Evolutionary conservation across 441 rosid species (phyloP).

Genomic region (Populus hybrid): DNA sequence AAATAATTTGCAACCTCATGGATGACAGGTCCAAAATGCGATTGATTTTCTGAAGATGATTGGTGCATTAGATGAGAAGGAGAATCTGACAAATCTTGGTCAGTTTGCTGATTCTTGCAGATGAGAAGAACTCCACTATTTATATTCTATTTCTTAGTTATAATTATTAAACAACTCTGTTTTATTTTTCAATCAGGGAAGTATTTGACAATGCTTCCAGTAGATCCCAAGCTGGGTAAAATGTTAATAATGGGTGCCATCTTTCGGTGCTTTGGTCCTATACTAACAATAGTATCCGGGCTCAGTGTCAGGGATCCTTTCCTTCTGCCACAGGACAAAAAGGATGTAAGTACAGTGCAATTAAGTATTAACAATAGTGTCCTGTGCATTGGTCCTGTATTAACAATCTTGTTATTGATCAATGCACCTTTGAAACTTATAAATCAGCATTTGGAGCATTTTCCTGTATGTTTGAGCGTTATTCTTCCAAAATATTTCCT

Average conservation of each 20-base stretch:
- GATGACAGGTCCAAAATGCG: constrained; percentile 90
- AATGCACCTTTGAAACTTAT: background rate
- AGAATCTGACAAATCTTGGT: constrained; percentile 95
- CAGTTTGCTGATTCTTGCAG: constrained; percentile 32
- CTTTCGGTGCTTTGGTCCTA: constrained; percentile 90
- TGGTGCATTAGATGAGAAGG: constrained; percentile 87
- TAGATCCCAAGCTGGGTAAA: constrained; percentile 99
- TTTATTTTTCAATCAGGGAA: constrained; percentile 45
- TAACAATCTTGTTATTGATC: background rate
- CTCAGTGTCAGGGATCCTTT: constrained; percentile 99
- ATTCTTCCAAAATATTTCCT: background rate
- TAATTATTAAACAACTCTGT: too few species aligned
- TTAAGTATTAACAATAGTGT: background rate
- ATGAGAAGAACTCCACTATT: constrained; percentile 1
- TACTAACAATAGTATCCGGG: constrained; percentile 89
- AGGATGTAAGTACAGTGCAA: constrained; percentile 61
- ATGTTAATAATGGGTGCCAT: constrained; percentile 98
- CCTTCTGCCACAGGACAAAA: constrained; percentile 97
- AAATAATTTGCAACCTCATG: background rate
- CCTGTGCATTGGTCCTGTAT: background rate
- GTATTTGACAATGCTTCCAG: constrained; percentile 86
- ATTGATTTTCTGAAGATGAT: constrained; percentile 87
- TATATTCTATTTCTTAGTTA: background rate
- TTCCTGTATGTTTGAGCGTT: background rate
- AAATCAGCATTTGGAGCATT: constrained; percentile 11